Evolutionary conservation across 768 basidiomycete species (phyloP), one percentile per base, ranked within the genome.

Genomic region (Phlebiopsis flavidoalba): DNA sequence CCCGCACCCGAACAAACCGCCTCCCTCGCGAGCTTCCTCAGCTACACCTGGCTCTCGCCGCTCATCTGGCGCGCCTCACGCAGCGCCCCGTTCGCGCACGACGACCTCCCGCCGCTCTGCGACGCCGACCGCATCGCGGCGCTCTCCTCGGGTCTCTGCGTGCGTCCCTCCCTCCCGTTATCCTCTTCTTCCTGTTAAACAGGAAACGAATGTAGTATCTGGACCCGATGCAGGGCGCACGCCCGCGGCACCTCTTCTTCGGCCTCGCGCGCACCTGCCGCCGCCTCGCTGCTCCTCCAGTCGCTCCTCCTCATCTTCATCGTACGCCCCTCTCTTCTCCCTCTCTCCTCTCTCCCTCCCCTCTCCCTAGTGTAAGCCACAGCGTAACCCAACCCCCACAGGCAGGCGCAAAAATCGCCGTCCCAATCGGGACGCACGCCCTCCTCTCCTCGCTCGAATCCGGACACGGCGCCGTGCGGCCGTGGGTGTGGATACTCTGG

Each of bases 1-100:
- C 63, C 22, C 2, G 73, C 73, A 55, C 77, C 79, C 0, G 80
- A 83, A 63, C 80, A 80, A 58, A 79, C 77, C 3, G 75, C 79
- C 0, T 76, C 77, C 0, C 63, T 71, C 48, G 59, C 77, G n/a
- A 78, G 74, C 11, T 67, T 76, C 57, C 26, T 77, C n/a, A 68
- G 72, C 22, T 80, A 75, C 26, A 31, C 6, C 26, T 31, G 26
- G 26, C 26, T 31, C 26, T 31, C 26, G 67, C 66, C 69, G 1
- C 47, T 71, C 17, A 65, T 78, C 19, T 67, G 58, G 35, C 54
- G 57, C 1, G 75, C 72, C 0, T 73, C 68, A 43, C 65, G 70
- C 1, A 56, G 68, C 26, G 7, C 61, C 70, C 0, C 73, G 72
- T 59, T 77, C 3, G 49, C 70, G 0, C 68, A 65, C 48, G 72